Base-by-base conservation (phyloP, 2,329 filamentous ascomycete species). In the Fusarium subtropicale region DNA sequence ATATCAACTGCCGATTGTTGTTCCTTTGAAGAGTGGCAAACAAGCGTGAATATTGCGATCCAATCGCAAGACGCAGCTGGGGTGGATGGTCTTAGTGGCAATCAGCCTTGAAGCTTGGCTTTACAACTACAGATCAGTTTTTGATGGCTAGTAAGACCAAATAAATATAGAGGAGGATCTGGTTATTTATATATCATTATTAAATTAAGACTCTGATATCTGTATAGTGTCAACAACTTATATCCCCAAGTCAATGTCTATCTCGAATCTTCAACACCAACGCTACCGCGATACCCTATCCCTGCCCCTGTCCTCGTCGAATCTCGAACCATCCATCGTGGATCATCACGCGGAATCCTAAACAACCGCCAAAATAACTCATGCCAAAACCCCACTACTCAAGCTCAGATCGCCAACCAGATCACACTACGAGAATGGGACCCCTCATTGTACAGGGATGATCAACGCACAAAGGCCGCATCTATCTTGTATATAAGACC, bases 401-500 rank as follows among this genome's bases (percentile, higher is more conserved):
- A 52, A 62, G 42, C 52, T 45, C 34, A 46, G 47, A 69, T 71
- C 64, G 39, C 66, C 72, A 67, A 65, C 62, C 62, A 65, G 56
- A 42, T 39, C 36, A n/a, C 22, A 46, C 56, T 50, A 51, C 30
- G 22, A 28, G 22, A 51, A 24, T 46, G 7, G 50, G 60, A 57
- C 66, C 66, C 66, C 66, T 69, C 61, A 65, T 61, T 36, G 4
- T 26, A n/a, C 50, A 60, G 20, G 64, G 68, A 72, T 52, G 47
- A 56, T 52, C 18, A 34, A 53, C 63, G 69, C 69, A 72, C 69
- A 72, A 72, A 72, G 50, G 24, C 42, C 60, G 60, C 60, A 63
- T 33, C 58, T 26, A 12, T 22, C 18, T 22, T 45, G 61, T 76
- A 77, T 77, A 77, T 74, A 77, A 74, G 67, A 50, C 60, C 51